A percentile compares a stretch with the other conserved stretches of the same genome.
phyloP scores from a whole-genome alignment of 1,284 basidiomycete species.

The Testicularia cyperi region DNA sequence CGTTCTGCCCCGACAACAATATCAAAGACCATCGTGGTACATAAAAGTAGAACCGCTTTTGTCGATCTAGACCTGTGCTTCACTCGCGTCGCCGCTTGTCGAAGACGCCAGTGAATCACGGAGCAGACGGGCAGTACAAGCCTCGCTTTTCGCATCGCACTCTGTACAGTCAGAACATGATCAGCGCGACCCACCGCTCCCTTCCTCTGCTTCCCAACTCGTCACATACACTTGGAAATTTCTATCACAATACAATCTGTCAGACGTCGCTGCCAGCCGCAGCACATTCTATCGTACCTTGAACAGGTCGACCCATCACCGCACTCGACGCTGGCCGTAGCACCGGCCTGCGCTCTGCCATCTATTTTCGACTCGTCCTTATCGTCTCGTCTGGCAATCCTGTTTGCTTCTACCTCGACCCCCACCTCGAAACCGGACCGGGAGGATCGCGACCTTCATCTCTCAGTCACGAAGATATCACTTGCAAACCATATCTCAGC shows the following conservation, averaged over 20 bases:
- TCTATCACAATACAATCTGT: slow-evolving; percentile 32
- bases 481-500: not conserved
- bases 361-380: not conserved
- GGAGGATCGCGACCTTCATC: not conserved
- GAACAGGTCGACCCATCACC: not conserved
- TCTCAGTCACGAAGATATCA: too few species aligned
- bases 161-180: slow-evolving; percentile 18
- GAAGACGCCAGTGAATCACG: too few species aligned
- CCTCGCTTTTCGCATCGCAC: not conserved
- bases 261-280: not conserved
- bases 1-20: too few species aligned
- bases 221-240: slow-evolving; percentile 40
- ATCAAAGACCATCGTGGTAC: too few species aligned
- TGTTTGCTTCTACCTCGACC: too few species aligned
- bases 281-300: not conserved
- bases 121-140: not conserved
- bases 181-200: slow-evolving; percentile 37
- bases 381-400: too few species aligned
- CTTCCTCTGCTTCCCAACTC: slow-evolving; percentile 42
- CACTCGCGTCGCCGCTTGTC: too few species aligned
- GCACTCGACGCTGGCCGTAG: not conserved
- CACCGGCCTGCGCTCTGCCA: slow-evolving; percentile 1
- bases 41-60: too few species aligned
- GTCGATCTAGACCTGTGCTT: too few species aligned
- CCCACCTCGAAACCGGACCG: too few species aligned